Base-by-base conservation (phyloP, 257 asterid species). In the Nicotiana sylvestris region DNA sequence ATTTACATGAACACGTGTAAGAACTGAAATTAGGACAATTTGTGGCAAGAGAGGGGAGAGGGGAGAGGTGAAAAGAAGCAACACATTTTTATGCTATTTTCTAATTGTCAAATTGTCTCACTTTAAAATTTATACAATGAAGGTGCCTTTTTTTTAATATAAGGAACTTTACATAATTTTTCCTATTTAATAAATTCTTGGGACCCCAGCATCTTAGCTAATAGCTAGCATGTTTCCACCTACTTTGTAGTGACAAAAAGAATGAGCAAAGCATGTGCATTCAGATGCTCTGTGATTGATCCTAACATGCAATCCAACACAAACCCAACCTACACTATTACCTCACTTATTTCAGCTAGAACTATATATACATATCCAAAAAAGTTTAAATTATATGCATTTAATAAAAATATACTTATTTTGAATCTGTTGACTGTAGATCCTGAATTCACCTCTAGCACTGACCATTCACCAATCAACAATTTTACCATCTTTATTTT, bases 221-320 rank as follows among this genome's bases (percentile, higher is more conserved):
- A 21, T 21, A 21, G 21, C 21, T 43, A 43, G 27, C 80, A 25
- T 74, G 80, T 74, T 74, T 37, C 80, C 80, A 76, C 46, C 62
- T 51, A 4, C 64, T 51, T 15, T 27, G 43, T 25, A 49, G 80
- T 29, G 80, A 76, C 64, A 8, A 76, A 27, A 76, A 76, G 80
- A 76, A 51, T 49, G 64, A 27, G 62, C 80, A 74, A 27, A 74
- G 80, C 80, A 76, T 76, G 80, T 76, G 80, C 80, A 15, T 27
- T 51, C 9, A 76, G 80, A 76, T 27, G 27, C 49, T 49, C 27
- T 51, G 43, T 51, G 43, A 27, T 51, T 51, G 16, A 76, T 51
- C 80, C 46, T 76, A 51, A 76, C 80, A 51, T 76, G 64, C 64
- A 15, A 49, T 76, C 80, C 80, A 76, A 51, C 16, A 51, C 16